These are phyloP conservation scores for Calocybe indica DNA, from an alignment of 768 basidiomycete species.

Conservation along the genomic window DNA sequence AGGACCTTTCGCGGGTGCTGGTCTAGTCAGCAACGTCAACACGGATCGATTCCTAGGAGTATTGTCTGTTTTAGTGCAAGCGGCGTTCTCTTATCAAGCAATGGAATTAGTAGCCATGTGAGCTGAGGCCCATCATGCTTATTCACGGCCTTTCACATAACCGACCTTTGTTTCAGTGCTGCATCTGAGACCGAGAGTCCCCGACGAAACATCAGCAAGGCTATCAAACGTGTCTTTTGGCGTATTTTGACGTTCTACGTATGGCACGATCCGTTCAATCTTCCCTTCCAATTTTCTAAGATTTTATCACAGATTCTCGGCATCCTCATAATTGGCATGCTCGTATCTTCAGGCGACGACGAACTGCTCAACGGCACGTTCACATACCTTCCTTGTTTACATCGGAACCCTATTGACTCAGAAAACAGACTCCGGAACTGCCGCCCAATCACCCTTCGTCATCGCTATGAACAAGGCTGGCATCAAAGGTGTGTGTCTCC, in stretches of 20 bases:
- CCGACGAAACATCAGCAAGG: slow-evolving; percentile 72
- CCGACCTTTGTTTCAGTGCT: slow-evolving; percentile 32
- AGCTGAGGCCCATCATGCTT: slow-evolving; percentile 8
- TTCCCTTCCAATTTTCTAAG: background rate
- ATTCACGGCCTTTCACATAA: background rate
- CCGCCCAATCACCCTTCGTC: slow-evolving; percentile 81
- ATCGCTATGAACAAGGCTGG: slow-evolving; percentile 73
- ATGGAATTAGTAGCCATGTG: slow-evolving; percentile 72
- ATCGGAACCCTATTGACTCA: background rate
- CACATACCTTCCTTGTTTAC: background rate
- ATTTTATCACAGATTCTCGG: slow-evolving; percentile 49
- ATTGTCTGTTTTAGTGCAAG: slow-evolving; percentile 39
- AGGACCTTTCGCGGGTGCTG: slow-evolving; percentile 45
- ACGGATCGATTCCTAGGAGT: slow-evolving; percentile 43
- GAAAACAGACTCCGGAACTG: slow-evolving; percentile 43
- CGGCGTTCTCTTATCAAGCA: slow-evolving; percentile 73
- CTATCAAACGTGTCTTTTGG: slow-evolving; percentile 72
- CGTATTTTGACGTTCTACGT: slow-evolving; percentile 78
- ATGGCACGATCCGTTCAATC: slow-evolving; percentile 8
- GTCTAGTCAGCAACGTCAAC: slow-evolving; percentile 35
- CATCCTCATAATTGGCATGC: slow-evolving; percentile 70
- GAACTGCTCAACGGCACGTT: slow-evolving; percentile 35
- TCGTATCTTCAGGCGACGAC: slow-evolving; percentile 64
- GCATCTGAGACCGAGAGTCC: slow-evolving; percentile 78
- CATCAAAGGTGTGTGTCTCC: slow-evolving; percentile 42